Evolutionary conservation across 768 basidiomycete genomes (phyloP), one percentile per base, ranked within the genome.

Genomic region (Lentinula edodes): DNA sequence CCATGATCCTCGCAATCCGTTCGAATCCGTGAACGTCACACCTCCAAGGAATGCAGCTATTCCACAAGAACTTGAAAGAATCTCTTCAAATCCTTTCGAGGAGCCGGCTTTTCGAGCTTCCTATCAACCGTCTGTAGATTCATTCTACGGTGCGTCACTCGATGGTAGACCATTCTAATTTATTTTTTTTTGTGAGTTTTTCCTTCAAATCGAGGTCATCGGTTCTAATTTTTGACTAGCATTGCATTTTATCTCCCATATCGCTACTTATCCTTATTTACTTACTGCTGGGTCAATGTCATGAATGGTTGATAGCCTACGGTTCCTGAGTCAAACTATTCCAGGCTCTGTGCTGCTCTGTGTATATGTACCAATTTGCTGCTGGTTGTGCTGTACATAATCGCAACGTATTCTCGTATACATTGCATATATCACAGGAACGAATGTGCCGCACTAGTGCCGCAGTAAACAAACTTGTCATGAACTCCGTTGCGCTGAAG

Each of bases 61-160:
- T 15, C n/a, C 34, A 5, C n/a, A 23, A 9, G 28, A 20, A 18
- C 32, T 8, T 9, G 35, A 41, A 16, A 8, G 38, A n/a, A n/a
- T 16, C 35, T 39, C 39, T 32, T 39, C 52, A n/a, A 52, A 38
- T 20, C n/a, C 52, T 32, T 56, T 55, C 43, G 28, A 18, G 32
- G 45, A 57, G 18, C 55, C 45, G n/a, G 15, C 16, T 18, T 54
- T 32, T 2, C 62, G 57, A 1, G 45, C 15, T 41, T 60, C 59
- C 36, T 46, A 62, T 58, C 32, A 20, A 13, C 56, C 35, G 32
- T 58, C 62, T 43, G 10, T 58, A n/a, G 62, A 62, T 34, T 62
- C 62, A 9, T 62, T 62, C 41, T 62, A 62, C 35, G 62, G 62
- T 18, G 38, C 46, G 4, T 36, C 51, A 32, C 13, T 28, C 32